Evolutionary conservation across 2,329 filamentous ascomycete genomes (phyloP).

Genomic region (Fusarium robinianum): DNA sequence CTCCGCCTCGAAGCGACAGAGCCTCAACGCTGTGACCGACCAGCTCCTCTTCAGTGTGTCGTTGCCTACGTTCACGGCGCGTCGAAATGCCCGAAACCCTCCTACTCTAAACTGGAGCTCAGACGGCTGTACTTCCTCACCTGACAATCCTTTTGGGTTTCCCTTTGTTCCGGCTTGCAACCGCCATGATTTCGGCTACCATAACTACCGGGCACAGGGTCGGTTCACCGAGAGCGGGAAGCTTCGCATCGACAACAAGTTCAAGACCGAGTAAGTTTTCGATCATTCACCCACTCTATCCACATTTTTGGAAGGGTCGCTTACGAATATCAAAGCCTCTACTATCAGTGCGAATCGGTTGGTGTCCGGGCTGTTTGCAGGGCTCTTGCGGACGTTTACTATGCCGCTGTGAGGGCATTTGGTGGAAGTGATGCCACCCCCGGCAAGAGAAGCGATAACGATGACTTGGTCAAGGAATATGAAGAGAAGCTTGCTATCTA

Average conservation of each 20-base stretch:
- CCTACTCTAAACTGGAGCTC: constrained; percentile 47
- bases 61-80: constrained; percentile 48
- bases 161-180: constrained; percentile 52
- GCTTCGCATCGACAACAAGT: constrained; percentile 54
- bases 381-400: constrained; percentile 48
- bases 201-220: constrained; percentile 55
- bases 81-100: constrained; percentile 48
- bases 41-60: constrained; percentile 50
- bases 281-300: no score
- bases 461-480: constrained; percentile 39
- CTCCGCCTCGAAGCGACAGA: constrained; percentile 28
- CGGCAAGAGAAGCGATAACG: constrained; percentile 35
- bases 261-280: constrained; percentile 48
- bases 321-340: constrained; percentile 38
- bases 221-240: constrained; percentile 51
- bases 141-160: constrained; percentile 51
- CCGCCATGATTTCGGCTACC: constrained; percentile 62
- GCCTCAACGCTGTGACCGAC: constrained; percentile 46
- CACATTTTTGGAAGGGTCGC: not conserved
- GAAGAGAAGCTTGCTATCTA: constrained; percentile 43
- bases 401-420: constrained; percentile 44
- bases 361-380: constrained; percentile 36
- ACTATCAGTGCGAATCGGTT: constrained; percentile 42
- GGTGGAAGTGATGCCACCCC: constrained; percentile 41
- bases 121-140: constrained; percentile 49